Percentiles rank a stretch among this genome's conserved stretches.
phyloP scores from a whole-genome alignment of 2,329 filamentous ascomycete genomes.

The Didymella lethalis region DNA sequence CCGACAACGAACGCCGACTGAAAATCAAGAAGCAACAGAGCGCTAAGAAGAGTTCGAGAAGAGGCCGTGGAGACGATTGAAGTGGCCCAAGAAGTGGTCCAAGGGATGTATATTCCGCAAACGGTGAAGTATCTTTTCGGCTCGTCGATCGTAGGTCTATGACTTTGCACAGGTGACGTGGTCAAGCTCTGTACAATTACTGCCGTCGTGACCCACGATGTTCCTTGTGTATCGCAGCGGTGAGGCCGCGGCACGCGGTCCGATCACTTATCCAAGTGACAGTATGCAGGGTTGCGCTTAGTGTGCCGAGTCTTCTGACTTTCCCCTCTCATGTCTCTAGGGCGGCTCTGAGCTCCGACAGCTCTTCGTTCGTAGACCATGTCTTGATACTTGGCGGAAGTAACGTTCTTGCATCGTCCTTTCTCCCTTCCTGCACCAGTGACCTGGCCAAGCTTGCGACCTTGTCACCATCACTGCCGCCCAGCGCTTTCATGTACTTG shows the following conservation, averaged over 20 bases:
- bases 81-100: slow-evolving; percentile 20
- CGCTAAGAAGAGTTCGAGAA: slow-evolving; percentile 66
- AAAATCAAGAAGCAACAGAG: slow-evolving; percentile 68
- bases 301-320: slow-evolving; percentile 24
- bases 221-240: slow-evolving; percentile 29
- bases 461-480: slow-evolving; percentile 39
- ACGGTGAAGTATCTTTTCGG: slow-evolving; percentile 12
- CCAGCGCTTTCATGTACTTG: slow-evolving; percentile 44
- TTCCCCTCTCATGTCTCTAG: slow-evolving; percentile 25
- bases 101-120: slow-evolving; percentile 14
- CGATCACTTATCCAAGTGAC: slow-evolving; percentile 26
- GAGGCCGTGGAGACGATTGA: slow-evolving; percentile 50
- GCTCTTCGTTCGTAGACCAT: slow-evolving; percentile 40
- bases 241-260: slow-evolving; percentile 29
- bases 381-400: slow-evolving; percentile 39
- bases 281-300: slow-evolving; percentile 33
- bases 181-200: slow-evolving; percentile 21
- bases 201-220: slow-evolving; percentile 24
- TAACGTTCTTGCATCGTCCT: slow-evolving; percentile 39
- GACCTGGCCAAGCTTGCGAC: slow-evolving; percentile 33
- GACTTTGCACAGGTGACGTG: slow-evolving; percentile 30
- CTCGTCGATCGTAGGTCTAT: slow-evolving; percentile 8
- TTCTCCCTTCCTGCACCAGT: slow-evolving; percentile 39
- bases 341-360: slow-evolving; percentile 36
- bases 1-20: slow-evolving; percentile 65